These are phyloP conservation scores for Epichloe festucae DNA, from an alignment of 2,329 filamentous ascomycete genomes.

Conservation along the genomic window DNA sequence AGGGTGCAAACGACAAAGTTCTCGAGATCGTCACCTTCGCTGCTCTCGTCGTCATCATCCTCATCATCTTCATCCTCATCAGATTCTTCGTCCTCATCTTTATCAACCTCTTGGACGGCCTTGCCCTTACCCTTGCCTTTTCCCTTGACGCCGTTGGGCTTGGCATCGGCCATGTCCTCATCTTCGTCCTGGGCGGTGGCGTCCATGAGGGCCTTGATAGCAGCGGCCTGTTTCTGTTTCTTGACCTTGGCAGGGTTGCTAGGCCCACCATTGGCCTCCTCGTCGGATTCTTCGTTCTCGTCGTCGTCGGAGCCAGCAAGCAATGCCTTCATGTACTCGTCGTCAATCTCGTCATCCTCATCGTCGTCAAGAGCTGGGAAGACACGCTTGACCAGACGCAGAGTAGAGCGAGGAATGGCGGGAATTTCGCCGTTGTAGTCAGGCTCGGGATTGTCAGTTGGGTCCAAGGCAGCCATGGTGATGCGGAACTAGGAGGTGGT, in stretches of 20 bases:
- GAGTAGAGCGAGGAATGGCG: constrained; percentile 61
- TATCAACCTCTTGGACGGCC: constrained; percentile 45
- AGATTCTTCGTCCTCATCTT: constrained; percentile 37
- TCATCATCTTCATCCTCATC: constrained; percentile 22
- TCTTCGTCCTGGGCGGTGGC: constrained; percentile 48
- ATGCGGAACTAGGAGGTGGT: constrained; percentile 62
- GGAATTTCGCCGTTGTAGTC: constrained; percentile 50
- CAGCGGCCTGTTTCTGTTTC: constrained; percentile 69
- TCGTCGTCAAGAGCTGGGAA: constrained; percentile 37
- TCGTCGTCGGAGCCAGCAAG: constrained; percentile 39
- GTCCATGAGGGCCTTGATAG: constrained; percentile 64
- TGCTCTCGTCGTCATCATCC: constrained; percentile 48
- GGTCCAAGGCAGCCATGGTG: constrained; percentile 97
- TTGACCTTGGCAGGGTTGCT: constrained; percentile 85
- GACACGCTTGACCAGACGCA: constrained; percentile 77
- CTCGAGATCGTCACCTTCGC: constrained; percentile 57
- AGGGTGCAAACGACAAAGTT: constrained; percentile 94
- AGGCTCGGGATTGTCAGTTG: constrained; percentile 58
- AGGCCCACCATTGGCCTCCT: constrained; percentile 75
- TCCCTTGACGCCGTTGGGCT: constrained; percentile 43
- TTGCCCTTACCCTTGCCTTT: constrained; percentile 57
- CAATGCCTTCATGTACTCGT: constrained; percentile 48
- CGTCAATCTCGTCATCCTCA: constrained; percentile 52
- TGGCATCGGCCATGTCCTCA: constrained; percentile 64
- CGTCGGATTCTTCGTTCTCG: constrained; percentile 39